Evolutionary conservation across 2,329 filamentous ascomycete species (phyloP).

Genomic region (Ascochyta pisi): DNA sequence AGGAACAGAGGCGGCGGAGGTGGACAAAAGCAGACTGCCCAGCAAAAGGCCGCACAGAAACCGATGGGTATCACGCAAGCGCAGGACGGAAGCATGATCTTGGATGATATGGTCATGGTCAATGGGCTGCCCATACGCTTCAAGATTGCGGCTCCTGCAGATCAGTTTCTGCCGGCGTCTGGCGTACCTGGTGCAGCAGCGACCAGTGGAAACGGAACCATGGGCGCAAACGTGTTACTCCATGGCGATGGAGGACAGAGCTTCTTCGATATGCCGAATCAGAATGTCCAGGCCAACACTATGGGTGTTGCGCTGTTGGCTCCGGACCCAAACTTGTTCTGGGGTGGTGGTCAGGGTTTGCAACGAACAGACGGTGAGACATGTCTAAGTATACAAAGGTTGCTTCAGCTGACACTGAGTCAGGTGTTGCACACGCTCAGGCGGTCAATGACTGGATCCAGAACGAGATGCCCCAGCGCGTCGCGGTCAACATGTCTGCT

Average conservation of each 20-base stretch:
- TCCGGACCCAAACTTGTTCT: slow-evolving; percentile 62
- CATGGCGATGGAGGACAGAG: slow-evolving; percentile 67
- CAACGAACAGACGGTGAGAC: slow-evolving; percentile 57
- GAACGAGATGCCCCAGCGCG: slow-evolving; percentile 58
- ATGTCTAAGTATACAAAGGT: background rate
- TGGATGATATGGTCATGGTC: slow-evolving; percentile 62
- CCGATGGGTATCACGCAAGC: slow-evolving; percentile 51
- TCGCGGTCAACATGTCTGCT: slow-evolving; percentile 60
- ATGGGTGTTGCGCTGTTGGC: slow-evolving; percentile 63
- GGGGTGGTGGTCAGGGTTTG: slow-evolving; percentile 62
- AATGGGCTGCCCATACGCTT: slow-evolving; percentile 63
- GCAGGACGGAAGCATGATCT: slow-evolving; percentile 62
- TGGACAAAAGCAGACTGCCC: slow-evolving; percentile 34
- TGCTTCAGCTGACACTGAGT: background rate
- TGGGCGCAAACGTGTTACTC: slow-evolving; percentile 63
- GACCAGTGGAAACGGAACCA: slow-evolving; percentile 42
- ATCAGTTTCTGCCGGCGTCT: slow-evolving; percentile 59
- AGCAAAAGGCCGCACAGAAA: slow-evolving; percentile 45
- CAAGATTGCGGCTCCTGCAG: slow-evolving; percentile 62
- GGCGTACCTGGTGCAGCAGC: slow-evolving; percentile 57
- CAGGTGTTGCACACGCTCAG: slow-evolving; percentile 60
- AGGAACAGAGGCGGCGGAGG: slow-evolving; percentile 26
- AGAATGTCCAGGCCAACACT: slow-evolving; percentile 58
- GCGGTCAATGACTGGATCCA: slow-evolving; percentile 62
- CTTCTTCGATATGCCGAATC: slow-evolving; percentile 65